Evolutionary conservation across 2,329 filamentous ascomycete genomes (phyloP), one percentile per base, ranked within the genome.

Genomic region (Fonsecaea multimorphosa): DNA sequence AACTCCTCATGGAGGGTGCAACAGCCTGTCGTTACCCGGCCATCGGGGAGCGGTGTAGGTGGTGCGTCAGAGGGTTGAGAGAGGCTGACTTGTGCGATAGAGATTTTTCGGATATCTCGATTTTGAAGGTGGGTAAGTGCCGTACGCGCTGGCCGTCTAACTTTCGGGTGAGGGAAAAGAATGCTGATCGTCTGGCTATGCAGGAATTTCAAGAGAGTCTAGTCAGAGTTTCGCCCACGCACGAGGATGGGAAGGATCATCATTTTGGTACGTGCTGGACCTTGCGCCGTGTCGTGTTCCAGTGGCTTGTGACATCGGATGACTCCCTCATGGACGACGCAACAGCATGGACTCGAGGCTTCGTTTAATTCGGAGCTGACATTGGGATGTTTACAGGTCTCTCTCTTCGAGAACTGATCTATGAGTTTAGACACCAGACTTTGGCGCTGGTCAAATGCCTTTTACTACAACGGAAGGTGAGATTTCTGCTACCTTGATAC

Each of bases 391-490:
- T 24, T 12, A 19, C 70, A 86, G 85, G 86, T 14, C 81, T 88
- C 63, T 96, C 92, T 70, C 82, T 97, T 70, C 86, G 95, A 63
- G 94, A 98, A 79, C 85, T 99, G 76, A 90, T 99, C 63, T 90
- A 94, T 76, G 92, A 97, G 78, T 99, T 96, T 78, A 93, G 91
- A 78, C 92, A 92, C 84, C 93, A 99, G 83, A 96, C 93, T 0
- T 81, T 99, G 67, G 92, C 98, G 56, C 83, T 99, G 62, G 88
- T 99, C 75, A 99, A 99, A 81, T 96, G 92, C 76, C 90, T 93
- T 76, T 82, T 99, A 68, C 83, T 99, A 68, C 94, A 99, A 77
- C 94, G 93, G 61, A 99, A 98, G 88, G 93, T 96, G 77, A 24
- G 73, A 63, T 24, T 11, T 49, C 22, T 24, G 19, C 5, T 24